These are phyloP conservation scores for Coemansia sp. DNA, from an alignment of 371 early-diverging fungal genomes.

Conservation along the genomic window DNA sequence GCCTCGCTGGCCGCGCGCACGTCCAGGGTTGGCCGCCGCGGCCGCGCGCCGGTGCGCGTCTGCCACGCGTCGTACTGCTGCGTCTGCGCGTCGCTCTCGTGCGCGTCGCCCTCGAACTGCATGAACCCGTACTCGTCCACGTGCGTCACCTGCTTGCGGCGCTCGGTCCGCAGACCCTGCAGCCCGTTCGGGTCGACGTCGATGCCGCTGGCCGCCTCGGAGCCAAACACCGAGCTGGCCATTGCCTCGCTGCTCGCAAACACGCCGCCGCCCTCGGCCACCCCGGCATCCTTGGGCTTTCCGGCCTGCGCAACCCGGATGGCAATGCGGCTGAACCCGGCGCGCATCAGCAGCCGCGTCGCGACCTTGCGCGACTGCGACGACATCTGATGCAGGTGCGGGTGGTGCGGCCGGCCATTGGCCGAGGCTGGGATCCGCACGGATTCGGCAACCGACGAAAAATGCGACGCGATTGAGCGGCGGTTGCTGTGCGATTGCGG, in stretches of 20 bases:
- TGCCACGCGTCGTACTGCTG: constrained; percentile 35
- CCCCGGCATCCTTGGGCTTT: neutral
- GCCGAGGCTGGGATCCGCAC: constrained; percentile 1
- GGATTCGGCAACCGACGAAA: constrained; percentile 23
- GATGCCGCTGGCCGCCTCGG: constrained; percentile 12
- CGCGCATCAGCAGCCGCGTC: constrained; percentile 46
- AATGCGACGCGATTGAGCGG: constrained; percentile 21
- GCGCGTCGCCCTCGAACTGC: constrained; percentile 42
- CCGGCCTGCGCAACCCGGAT: constrained; percentile 40
- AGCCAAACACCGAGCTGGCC: constrained; percentile 20
- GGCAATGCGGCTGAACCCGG: constrained; percentile 45
- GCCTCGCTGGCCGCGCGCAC: constrained; percentile 21
- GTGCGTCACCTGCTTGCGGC: constrained; percentile 45
- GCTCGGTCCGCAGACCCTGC: constrained; percentile 33
- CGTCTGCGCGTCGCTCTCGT: constrained; percentile 20
- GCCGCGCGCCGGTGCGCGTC: neutral
- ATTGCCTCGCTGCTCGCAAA: constrained; percentile 16
- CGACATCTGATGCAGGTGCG: constrained; percentile 14
- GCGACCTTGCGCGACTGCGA: constrained; percentile 36
- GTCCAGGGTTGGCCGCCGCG: neutral
- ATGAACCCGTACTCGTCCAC: constrained; percentile 46
- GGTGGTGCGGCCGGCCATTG: neutral
- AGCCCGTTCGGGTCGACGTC: constrained; percentile 43
- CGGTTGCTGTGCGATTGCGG: constrained; percentile 5
- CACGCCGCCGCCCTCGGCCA: constrained; percentile 5